Evolutionary conservation across 2,329 filamentous ascomycete genomes (phyloP), one percentile per base, ranked within the genome.

Genomic region (Clathrospora elynae): DNA sequence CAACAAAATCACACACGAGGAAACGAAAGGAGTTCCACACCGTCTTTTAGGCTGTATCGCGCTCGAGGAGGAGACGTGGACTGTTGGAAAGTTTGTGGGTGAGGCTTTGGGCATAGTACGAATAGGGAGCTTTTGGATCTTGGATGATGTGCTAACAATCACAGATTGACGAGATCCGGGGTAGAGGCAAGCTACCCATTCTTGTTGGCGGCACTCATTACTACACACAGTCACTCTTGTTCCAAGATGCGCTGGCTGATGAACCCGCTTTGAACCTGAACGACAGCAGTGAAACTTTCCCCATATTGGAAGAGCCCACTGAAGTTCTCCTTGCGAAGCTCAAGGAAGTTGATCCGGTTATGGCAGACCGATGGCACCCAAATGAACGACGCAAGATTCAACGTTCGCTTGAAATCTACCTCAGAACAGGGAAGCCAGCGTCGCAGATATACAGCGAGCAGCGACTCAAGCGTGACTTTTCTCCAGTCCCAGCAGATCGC

Each of bases 181-280:
- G 75, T 6, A 79, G 92, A 58, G 89, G 90, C 1, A 88, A 86
- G 50, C 70, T 96, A 9, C 93, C 93, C 0, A 90, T 99, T 18
- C 73, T 99, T 1, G 93, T 97, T 1, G 93, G 93, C 17, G 93
- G 93, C 6, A 96, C 92, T 8, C 90, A 96, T 62, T 99, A 97
- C 73, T 99, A 99, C 64, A 87, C 89, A 0, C 90, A 96, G 61
- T 84, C 89, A 1, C 77, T 99, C 11, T 77, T 99, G 3, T 96
- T 97, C 66, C 81, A 87, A 22, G 84, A 91, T 53, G 78, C 79
- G 11, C 70, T 91, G 5, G 76, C 88, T 1, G 74, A 74, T 14
- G 71, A 75, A 9, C 66, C 75, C 2, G 61, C 57, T 4, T 55
- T 69, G 50, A 49, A 64, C 8, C 42, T 59, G 17, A 52, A 61